Evolutionary conservation across 169 alveolate species (phyloP).

Genomic region (Amoebophrya sp.): DNA sequence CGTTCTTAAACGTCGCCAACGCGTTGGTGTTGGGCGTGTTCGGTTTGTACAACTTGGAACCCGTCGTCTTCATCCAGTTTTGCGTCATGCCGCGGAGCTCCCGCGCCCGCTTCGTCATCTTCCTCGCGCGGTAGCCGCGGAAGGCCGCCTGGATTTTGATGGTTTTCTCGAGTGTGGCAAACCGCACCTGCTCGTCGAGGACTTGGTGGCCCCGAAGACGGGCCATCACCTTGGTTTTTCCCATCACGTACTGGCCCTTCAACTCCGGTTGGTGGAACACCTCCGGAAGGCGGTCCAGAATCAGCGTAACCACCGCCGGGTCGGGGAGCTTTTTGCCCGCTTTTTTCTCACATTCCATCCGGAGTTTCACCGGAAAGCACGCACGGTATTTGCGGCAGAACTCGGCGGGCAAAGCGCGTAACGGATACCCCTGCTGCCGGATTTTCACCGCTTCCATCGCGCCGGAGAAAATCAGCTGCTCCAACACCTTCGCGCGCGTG

Average conservation of each 20-base stretch:
- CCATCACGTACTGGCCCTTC: neutral
- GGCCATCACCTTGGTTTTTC: neutral
- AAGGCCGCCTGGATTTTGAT: neutral
- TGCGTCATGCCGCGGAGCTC: neutral
- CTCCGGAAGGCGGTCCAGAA: too few relatives aligned
- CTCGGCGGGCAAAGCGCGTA: neutral
- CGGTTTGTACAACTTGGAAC: too few relatives aligned
- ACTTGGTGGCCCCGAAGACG: neutral
- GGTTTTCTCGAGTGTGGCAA: neutral
- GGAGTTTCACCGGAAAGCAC: neutral
- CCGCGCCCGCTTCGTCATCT: neutral
- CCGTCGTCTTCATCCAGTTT: neutral
- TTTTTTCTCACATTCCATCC: neutral
- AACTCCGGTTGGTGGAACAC: neutral
- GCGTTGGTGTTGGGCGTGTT: too few relatives aligned
- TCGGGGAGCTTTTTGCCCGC: neutral
- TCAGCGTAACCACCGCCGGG: too few relatives aligned
- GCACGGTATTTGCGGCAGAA: neutral
- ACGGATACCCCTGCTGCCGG: neutral
- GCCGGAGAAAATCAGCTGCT: neutral
- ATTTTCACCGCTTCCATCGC: neutral
- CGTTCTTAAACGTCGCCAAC: too few relatives aligned
- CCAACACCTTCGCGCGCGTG: neutral
- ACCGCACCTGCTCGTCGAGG: neutral
- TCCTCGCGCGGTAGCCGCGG: neutral